phyloP scores from a whole-genome alignment of 768 basidiomycete species.

The Xerocomellus chrysenteron region DNA sequence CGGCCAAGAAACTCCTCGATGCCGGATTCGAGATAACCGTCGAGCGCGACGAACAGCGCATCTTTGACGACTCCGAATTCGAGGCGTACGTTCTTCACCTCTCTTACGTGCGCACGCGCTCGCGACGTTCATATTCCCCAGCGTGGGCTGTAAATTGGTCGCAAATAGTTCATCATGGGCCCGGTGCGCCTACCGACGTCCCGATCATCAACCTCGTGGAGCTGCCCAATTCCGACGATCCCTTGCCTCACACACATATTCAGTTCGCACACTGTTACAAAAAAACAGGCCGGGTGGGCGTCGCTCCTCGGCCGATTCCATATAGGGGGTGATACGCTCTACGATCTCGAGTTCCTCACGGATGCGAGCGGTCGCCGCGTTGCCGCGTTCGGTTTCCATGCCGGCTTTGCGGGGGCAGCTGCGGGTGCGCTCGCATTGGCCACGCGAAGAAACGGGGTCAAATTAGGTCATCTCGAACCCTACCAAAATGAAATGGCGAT shows the following conservation, averaged over 20 bases:
- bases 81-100: constrained; percentile 64
- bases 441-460: constrained; percentile 56
- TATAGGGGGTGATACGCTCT: constrained; percentile 79
- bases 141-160: constrained; percentile 87
- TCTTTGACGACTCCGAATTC: constrained; percentile 92
- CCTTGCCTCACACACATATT: constrained; percentile 92
- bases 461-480: constrained; percentile 70
- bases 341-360: constrained; percentile 94
- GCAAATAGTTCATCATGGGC: constrained; percentile 80
- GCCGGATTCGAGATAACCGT: constrained; percentile 89
- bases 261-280: constrained; percentile 99
- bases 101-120: background rate
- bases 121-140: constrained; percentile 28
- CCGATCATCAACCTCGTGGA: too few relatives aligned
- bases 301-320: constrained; percentile 83
- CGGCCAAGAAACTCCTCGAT: constrained; percentile 83
- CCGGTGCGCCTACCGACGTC: constrained; percentile 51
- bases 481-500: constrained; percentile 84
- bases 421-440: constrained; percentile 83
- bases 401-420: constrained; percentile 97
- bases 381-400: constrained; percentile 97
- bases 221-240: too few relatives aligned
- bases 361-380: constrained; percentile 85
- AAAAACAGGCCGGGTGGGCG: constrained; percentile 89
- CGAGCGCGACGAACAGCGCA: constrained; percentile 91